A percentile compares a stretch with the other conserved stretches of the same genome.
Conservation (phyloP, 2,329 filamentous ascomycete species). For the Scedosporium aurantiacum region DNA sequence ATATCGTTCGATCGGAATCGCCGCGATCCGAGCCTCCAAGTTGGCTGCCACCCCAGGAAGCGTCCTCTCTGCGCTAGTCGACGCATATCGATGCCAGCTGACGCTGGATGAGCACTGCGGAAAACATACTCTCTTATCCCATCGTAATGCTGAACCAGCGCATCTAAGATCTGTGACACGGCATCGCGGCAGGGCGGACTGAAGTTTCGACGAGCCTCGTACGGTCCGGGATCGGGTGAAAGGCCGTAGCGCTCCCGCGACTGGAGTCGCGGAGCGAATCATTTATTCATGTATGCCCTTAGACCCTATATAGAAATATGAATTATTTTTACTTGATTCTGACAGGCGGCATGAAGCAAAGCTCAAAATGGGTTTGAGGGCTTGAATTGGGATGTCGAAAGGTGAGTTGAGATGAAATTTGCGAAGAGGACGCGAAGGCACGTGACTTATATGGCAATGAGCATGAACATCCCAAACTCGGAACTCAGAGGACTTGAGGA, state of each 20-base stretch:
- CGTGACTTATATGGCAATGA: not conserved
- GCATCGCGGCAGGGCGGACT: not conserved
- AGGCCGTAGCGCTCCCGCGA: not conserved
- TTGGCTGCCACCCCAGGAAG: not conserved
- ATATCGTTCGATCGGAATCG: slow-evolving; percentile 67
- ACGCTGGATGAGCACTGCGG: too few relatives aligned
- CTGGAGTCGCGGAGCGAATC: not conserved
- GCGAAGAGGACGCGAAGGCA: not conserved
- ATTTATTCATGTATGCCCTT: not conserved
- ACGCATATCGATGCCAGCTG: not conserved
- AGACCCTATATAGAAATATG: not conserved
- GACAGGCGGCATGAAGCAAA: not conserved
- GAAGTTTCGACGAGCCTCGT: not conserved
- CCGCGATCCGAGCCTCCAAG: slow-evolving; percentile 42
- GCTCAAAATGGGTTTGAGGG: not conserved
- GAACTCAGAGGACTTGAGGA: too few relatives aligned
- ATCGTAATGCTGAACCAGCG: not conserved
- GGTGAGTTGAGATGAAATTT: not conserved
- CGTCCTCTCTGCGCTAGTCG: not conserved
- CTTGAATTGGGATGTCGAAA: not conserved
- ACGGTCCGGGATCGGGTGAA: not conserved
- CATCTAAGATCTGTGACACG: not conserved
- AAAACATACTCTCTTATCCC: not conserved
- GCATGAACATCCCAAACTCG: not conserved
- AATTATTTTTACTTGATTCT: not conserved